Base-by-base conservation (phyloP, 176 grass and related monocot genomes). In the Saccharum officinarum region DNA sequence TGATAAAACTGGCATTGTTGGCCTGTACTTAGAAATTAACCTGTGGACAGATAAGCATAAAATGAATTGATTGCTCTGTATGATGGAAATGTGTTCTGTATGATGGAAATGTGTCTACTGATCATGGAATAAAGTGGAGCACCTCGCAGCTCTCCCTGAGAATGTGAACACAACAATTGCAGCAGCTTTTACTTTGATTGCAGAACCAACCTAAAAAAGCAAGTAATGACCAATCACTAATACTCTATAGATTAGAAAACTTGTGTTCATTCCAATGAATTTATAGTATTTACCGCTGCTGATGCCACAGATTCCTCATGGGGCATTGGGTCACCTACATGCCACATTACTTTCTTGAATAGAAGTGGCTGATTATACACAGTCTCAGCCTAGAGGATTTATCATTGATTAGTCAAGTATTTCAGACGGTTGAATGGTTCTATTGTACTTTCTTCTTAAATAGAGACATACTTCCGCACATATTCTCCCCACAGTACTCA, bases 141-240 rank as follows among this genome's bases (percentile, higher is more conserved):
- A 98, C 97, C 92, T 98, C 63, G 89, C 83, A 91, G 97, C 91
- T 75, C 84, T 91, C 28, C 97, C 93, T 6, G 93, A 95, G 78
- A 92, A 92, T 66, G 90, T 91, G 88, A 95, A 98, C 36, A 92
- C 91, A 84, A 98, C 77, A 76, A 98, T 94, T 10, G 91, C 92
- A 69, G 93, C 87, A 86, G 97, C 97, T 52, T 92, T 94, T 86
- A 98, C 97, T 92, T 98, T 98, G 65, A 98, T 92, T 65, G 97
- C 97, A 67, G 97, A 80, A 61, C 97, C 89, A 62, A 98, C 97
- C 97, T 98, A 85, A 22, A 89, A 18, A 52, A 20, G 37, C 37
- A 34, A 72, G 77, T 28, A 73, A 62, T 76, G 60, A 62, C 73
- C 8, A 4, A 34, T 79, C 55, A 72, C 1, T 13, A 39, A 60